Percentiles rank a stretch among this genome's conserved stretches.
Conservation (phyloP, 1,284 basidiomycete genomes). For the Boletellus dicymbophilus region DNA sequence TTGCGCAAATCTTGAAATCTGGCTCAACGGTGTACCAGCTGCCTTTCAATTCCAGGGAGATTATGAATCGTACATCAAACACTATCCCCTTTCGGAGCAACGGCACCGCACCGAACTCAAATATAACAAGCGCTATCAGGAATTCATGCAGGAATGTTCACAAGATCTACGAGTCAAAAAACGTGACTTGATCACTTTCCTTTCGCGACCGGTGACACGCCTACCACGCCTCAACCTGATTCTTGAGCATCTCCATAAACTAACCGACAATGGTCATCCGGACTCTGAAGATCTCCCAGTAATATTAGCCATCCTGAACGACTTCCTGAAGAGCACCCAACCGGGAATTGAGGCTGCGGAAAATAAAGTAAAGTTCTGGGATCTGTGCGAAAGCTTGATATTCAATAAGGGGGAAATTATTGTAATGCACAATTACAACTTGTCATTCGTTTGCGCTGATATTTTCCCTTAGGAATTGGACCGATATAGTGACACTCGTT, state of each 20-base stretch:
- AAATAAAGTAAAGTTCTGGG: slow-evolving; percentile 82
- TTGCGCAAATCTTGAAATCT: slow-evolving; percentile 9
- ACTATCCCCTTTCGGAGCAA: slow-evolving; percentile 81
- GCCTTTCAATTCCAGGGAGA: slow-evolving; percentile 52
- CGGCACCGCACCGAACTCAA: slow-evolving; percentile 72
- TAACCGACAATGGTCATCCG: slow-evolving; percentile 64
- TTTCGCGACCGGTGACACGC: slow-evolving; percentile 81
- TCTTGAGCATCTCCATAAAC: slow-evolving; percentile 67
- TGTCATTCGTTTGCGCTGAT: background rate
- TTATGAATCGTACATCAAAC: slow-evolving; percentile 81
- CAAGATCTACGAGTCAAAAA: slow-evolving; percentile 69
- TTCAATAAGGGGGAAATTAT: slow-evolving; percentile 80
- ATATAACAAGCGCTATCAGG: slow-evolving; percentile 62
- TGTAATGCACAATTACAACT: slow-evolving; percentile 41
- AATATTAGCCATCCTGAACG: slow-evolving; percentile 59
- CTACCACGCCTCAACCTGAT: slow-evolving; percentile 76
- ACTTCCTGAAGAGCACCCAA: slow-evolving; percentile 75
- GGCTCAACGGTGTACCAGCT: slow-evolving; percentile 31
- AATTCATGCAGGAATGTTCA: slow-evolving; percentile 63
- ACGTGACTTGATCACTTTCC: slow-evolving; percentile 78
- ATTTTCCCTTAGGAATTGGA: slow-evolving; percentile 66
- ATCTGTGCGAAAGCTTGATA: slow-evolving; percentile 68
- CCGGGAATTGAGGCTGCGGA: slow-evolving; percentile 85
- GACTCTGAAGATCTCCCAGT: slow-evolving; percentile 71
- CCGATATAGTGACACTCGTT: slow-evolving; percentile 70